Conservation (phyloP, 2,329 filamentous ascomycete species). For the Pyrenophora graminea region DNA sequence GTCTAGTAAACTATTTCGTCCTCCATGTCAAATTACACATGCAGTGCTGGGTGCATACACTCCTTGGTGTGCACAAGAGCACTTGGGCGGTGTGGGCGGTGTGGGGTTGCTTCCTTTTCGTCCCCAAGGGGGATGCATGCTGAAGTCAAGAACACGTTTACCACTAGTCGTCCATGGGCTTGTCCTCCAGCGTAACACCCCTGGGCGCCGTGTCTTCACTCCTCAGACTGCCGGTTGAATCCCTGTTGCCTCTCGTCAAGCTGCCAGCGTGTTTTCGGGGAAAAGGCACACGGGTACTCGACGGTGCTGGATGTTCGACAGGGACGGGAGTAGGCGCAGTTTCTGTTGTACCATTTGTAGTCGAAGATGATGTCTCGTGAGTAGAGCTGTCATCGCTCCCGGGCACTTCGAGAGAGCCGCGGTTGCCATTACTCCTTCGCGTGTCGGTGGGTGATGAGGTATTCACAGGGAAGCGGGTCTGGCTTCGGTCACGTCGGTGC, state of each 20-base stretch:
- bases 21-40: conserved; percentile 1
- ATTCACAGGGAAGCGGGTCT: conserved; percentile 79
- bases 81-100: conserved; percentile 1
- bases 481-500: conserved; percentile 74
- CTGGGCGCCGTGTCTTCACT: conserved; percentile 51
- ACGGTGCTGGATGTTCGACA: conserved; percentile 39
- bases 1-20: not conserved
- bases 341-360: conserved; percentile 46
- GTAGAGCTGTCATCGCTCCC: conserved; percentile 57
- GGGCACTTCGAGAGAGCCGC: conserved; percentile 81
- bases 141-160: conserved; percentile 14
- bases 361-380: conserved; percentile 33
- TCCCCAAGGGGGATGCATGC: conserved; percentile 8
- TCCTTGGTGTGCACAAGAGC: conserved; percentile 4
- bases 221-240: conserved; percentile 48
- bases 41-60: not conserved
- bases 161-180: conserved; percentile 74
- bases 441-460: conserved; percentile 58
- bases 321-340: conserved; percentile 15
- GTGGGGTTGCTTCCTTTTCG: not conserved
- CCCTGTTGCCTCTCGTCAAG: conserved; percentile 42
- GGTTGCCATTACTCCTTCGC: conserved; percentile 60
- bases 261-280: conserved; percentile 43
- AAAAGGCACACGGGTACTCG: conserved; percentile 42
- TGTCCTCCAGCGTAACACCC: conserved; percentile 72